These are phyloP conservation scores for Mikania micrantha DNA, from an alignment of 129 eudicot species.

Conservation along the genomic window DNA sequence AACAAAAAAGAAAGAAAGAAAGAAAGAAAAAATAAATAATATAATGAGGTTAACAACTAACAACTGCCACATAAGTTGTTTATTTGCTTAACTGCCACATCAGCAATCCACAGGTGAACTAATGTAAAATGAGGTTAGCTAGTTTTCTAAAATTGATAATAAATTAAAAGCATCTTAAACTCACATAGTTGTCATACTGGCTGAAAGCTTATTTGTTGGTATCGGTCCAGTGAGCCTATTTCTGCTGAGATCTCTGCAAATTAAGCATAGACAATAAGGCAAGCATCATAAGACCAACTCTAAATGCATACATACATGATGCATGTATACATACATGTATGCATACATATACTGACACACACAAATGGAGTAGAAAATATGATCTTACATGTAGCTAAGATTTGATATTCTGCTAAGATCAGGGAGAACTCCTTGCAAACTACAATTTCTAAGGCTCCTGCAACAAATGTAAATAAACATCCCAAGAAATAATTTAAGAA, in stretches of 20 bases:
- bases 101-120: background rate
- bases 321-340: background rate
- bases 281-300: slow-evolving; percentile 4
- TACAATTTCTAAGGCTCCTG: slow-evolving; percentile 90
- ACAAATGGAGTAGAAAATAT: background rate
- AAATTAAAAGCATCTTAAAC: slow-evolving; percentile 1
- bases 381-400: slow-evolving; percentile 54
- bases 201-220: slow-evolving; percentile 47
- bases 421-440: slow-evolving; percentile 63
- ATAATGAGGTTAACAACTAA: too few relatives aligned
- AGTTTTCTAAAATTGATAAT: background rate
- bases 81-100: background rate
- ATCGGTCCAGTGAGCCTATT: slow-evolving; percentile 60
- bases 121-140: too few relatives aligned
- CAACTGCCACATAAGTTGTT: too few relatives aligned
- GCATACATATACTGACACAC: background rate
- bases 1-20: background rate
- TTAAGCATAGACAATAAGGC: background rate
- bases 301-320: background rate
- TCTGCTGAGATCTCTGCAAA: slow-evolving; percentile 64
- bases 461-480: background rate
- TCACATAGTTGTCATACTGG: slow-evolving; percentile 55
- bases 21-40: too few relatives aligned
- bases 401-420: slow-evolving; percentile 48
- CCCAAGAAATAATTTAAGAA: background rate